These are phyloP conservation scores for Hygrocybe punicea DNA, from an alignment of 768 basidiomycete species.

Conservation along the genomic window DNA sequence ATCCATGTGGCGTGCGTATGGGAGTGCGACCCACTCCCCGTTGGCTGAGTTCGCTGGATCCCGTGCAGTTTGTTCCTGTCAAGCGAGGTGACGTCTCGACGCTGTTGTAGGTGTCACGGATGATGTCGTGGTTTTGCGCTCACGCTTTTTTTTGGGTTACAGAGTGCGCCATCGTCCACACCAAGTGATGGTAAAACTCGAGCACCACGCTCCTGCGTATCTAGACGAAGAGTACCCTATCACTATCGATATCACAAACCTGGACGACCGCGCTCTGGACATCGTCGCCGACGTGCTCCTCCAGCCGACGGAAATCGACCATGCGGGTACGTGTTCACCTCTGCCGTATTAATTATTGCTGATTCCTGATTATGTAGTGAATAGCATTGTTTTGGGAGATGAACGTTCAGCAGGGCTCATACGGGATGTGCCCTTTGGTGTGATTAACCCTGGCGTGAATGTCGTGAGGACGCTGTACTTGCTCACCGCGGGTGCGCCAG, in stretches of 20 bases:
- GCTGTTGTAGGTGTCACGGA: slow-evolving; percentile 42
- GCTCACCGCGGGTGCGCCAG: slow-evolving; percentile 56
- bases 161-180: slow-evolving; percentile 68
- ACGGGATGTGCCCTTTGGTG: slow-evolving; percentile 68
- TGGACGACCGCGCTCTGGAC: slow-evolving; percentile 66
- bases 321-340: slow-evolving; percentile 51
- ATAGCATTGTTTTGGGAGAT: slow-evolving; percentile 57
- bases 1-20: slow-evolving; percentile 39
- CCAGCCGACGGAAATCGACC: slow-evolving; percentile 75
- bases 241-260: slow-evolving; percentile 62
- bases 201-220: slow-evolving; percentile 67
- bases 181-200: slow-evolving; percentile 49
- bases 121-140: neutral
- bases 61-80: slow-evolving; percentile 52
- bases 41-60: slow-evolving; percentile 60
- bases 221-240: slow-evolving; percentile 81
- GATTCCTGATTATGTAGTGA: no score
- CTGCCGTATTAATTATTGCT: neutral
- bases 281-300: slow-evolving; percentile 70
- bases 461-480: slow-evolving; percentile 63
- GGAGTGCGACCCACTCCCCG: slow-evolving; percentile 31
- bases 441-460: slow-evolving; percentile 54
- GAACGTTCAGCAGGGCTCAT: slow-evolving; percentile 68
- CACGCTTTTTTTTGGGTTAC: slow-evolving; percentile 4
- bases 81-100: slow-evolving; percentile 44